Base-by-base conservation (phyloP, 2,329 filamentous ascomycete species). In the Emmonsia crescens region DNA sequence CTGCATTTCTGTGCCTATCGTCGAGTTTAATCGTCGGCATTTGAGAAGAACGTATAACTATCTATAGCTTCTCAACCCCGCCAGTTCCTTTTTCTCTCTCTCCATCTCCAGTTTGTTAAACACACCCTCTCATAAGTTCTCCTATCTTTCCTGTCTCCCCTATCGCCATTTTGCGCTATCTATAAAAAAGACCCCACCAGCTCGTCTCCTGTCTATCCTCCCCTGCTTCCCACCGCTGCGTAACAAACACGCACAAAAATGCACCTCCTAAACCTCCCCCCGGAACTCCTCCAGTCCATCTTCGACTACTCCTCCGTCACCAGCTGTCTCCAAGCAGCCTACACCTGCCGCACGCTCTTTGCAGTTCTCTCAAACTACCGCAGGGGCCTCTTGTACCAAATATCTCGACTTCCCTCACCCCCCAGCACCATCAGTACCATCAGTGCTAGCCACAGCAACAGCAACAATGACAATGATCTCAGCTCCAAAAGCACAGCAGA, bases 281-380 rank as follows among this genome's bases (percentile, higher is more conserved):
- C 68, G 82, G 75, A 78, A 66, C 65, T 78, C 40, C 68, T 78
- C 29, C 72, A 75, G 62, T 70, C 73, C 40, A 65, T 78, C 52
- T 65, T 78, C 31, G 64, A 68, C 42, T 64, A 69, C 49, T 71
- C 69, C 57, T 71, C 69, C 3, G 72, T 73, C 6, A 65, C 72
- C 24, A 68, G 69, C 31, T 78, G 74, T 61, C 62, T 78, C 52
- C 74, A 78, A 61, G 64, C 70, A 6, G 72, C 74, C 19, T 68
- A 71, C 21, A 67, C 72, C 46, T 77, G 74, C 63, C 72, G 66
- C n/a, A 64, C 66, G 46, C 66, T 78, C 14, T 71, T 73, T 64
- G 62, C 66, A 8, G 68, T 76, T 52, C 75, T 75, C 9, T 69
- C 67, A 1, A 67, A 61, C 44, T 73, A 68, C 57, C 72, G 75